A percentile compares a stretch with the other conserved stretches of the same genome.
phyloP scores from a whole-genome alignment of 306 rosid species.

The Abrus precatorius region DNA sequence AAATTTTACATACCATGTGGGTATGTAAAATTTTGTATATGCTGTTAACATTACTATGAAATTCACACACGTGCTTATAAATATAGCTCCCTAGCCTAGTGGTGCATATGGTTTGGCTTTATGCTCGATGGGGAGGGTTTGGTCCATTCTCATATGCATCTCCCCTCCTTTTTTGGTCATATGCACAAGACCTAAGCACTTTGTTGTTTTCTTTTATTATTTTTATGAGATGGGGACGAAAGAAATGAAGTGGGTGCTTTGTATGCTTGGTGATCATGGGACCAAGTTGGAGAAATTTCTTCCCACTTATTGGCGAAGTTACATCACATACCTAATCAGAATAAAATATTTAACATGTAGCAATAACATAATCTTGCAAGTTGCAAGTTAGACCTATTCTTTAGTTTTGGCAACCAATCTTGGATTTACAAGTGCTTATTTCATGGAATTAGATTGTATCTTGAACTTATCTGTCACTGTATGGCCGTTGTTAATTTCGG shows the following conservation, averaged over 20 bases:
- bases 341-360: neutral
- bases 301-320: conserved; percentile 11
- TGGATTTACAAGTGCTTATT: conserved; percentile 26
- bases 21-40: neutral
- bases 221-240: neutral
- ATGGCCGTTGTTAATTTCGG: neutral
- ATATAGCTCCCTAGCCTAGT: neutral
- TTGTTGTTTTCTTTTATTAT: neutral
- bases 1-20: neutral
- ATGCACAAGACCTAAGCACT: neutral
- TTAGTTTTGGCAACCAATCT: neutral
- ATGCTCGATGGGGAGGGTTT: conserved; percentile 6
- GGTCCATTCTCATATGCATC: neutral
- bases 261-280: conserved; percentile 19
- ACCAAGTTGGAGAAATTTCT: conserved; percentile 32
- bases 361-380: conserved; percentile 10
- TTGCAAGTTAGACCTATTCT: conserved; percentile 2
- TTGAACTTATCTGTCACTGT: neutral
- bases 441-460: neutral
- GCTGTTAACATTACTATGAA: neutral
- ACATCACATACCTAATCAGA: conserved; percentile 47
- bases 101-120: neutral
- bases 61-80: neutral
- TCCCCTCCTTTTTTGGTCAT: neutral
- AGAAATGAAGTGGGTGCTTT: conserved; percentile 17